A percentile compares a stretch with the other conserved stretches of the same genome.
phyloP scores from a whole-genome alignment of 2,329 filamentous ascomycete species.

The Calonectria hongkongensis region DNA sequence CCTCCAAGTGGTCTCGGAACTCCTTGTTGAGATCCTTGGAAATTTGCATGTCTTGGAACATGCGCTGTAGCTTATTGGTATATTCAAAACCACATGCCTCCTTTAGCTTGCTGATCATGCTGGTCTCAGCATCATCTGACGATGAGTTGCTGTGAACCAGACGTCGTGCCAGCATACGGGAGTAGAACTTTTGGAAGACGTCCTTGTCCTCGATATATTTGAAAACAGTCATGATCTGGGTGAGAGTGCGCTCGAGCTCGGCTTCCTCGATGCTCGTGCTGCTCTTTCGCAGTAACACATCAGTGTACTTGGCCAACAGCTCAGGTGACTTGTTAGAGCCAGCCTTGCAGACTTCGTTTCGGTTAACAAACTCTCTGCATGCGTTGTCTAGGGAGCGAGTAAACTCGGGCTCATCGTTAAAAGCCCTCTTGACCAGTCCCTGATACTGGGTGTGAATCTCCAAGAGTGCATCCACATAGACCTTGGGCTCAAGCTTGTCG shows the following conservation, averaged over 20 bases:
- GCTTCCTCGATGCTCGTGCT: conserved; percentile 94
- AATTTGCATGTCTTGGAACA: conserved; percentile 99
- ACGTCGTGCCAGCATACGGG: conserved; percentile 94
- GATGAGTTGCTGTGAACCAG: conserved; percentile 96
- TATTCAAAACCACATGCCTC: conserved; percentile 99
- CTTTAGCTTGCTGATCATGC: conserved; percentile 99
- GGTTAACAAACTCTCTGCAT: conserved; percentile 97
- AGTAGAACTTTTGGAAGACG: conserved; percentile 99
- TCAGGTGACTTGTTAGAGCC: conserved; percentile 96
- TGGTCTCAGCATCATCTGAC: conserved; percentile 97
- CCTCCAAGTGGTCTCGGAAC: conserved; percentile 85
- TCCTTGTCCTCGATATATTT: conserved; percentile 99
- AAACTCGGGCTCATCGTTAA: conserved; percentile 97
- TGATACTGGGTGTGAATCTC: conserved; percentile 97
- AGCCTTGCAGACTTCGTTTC: conserved; percentile 95
- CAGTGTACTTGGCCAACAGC: conserved; percentile 94
- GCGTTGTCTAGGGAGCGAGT: conserved; percentile 97
- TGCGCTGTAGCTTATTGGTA: conserved; percentile 98
- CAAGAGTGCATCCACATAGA: conserved; percentile 95
- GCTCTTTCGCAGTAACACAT: conserved; percentile 93
- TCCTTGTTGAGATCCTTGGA: conserved; percentile 96
- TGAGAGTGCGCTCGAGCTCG: conserved; percentile 90
- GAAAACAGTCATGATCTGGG: conserved; percentile 99
- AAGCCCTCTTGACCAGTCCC: conserved; percentile 91
- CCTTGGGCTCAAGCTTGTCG: conserved; percentile 94